A percentile compares a stretch with the other conserved stretches of the same genome.
Evolutionary conservation across 1,139 yeast species (phyloP).

Genomic region (Hansenula lynferdii): DNA sequence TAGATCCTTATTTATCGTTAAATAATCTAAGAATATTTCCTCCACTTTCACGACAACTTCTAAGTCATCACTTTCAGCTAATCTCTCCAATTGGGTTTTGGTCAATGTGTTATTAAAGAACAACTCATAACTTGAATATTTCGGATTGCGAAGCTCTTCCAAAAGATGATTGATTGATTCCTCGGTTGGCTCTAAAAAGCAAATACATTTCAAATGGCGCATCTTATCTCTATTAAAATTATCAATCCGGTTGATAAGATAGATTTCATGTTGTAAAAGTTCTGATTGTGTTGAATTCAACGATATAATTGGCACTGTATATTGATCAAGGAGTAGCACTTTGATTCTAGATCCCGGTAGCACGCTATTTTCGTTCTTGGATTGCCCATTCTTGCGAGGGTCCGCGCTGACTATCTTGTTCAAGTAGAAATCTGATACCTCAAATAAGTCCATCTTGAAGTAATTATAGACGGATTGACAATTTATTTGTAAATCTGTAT

Average conservation of each 20-base stretch:
- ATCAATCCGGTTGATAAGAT: constrained; percentile 67
- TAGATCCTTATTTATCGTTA: constrained; percentile 65
- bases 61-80: constrained; percentile 87
- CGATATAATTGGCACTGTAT: constrained; percentile 80
- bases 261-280: constrained; percentile 74
- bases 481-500: background rate
- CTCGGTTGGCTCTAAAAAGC: constrained; percentile 69
- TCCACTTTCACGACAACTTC: constrained; percentile 74
- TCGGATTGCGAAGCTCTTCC: constrained; percentile 71
- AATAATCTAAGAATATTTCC: constrained; percentile 82
- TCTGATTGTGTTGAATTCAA: constrained; percentile 86
- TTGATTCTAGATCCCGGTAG: constrained; percentile 46
- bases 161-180: constrained; percentile 56
- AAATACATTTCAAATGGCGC: constrained; percentile 81
- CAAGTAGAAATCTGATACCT: constrained; percentile 46
- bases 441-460: constrained; percentile 46
- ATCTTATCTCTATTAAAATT: constrained; percentile 64
- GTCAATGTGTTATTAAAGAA: constrained; percentile 72
- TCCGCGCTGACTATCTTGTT: constrained; percentile 35
- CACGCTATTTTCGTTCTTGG: constrained; percentile 16
- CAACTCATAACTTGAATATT: constrained; percentile 70
- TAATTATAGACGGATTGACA: background rate
- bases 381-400: background rate
- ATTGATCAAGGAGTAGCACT: constrained; percentile 72
- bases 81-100: constrained; percentile 72